Conservation (phyloP, 1,139 yeast species). For the Debaryomyces sp. region DNA sequence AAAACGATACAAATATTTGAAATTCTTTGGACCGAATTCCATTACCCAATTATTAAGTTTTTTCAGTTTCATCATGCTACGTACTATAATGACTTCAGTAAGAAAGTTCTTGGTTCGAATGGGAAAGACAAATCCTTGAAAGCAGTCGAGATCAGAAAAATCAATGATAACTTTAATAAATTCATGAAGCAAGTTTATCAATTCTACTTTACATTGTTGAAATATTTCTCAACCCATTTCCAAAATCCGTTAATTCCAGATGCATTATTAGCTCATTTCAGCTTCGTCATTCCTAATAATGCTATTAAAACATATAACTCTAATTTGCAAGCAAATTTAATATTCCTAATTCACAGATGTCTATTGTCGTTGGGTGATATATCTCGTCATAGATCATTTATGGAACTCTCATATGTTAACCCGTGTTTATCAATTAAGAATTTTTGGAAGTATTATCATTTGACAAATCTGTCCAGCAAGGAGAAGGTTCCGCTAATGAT, state of each 20-base stretch:
- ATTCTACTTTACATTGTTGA: constrained; percentile 47
- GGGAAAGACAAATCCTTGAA: constrained; percentile 18
- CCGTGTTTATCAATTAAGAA: constrained; percentile 38
- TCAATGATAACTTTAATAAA: constrained; percentile 54
- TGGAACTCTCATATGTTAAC: constrained; percentile 43
- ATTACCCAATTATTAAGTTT: constrained; percentile 63
- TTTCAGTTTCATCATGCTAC: constrained; percentile 46
- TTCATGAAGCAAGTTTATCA: constrained; percentile 46
- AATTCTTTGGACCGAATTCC: constrained; percentile 60
- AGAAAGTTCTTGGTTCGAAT: constrained; percentile 14
- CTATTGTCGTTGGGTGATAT: constrained; percentile 61
- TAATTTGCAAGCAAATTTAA: constrained; percentile 41
- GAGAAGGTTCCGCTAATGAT: constrained; percentile 24
- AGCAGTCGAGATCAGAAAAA: constrained; percentile 59
- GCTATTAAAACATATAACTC: constrained; percentile 19
- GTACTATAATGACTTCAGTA: constrained; percentile 20
- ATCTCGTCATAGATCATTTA: constrained; percentile 55
- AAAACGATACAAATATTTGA: constrained; percentile 44
- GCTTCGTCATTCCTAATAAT: constrained; percentile 18
- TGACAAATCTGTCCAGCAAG: constrained; percentile 25
- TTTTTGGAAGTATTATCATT: constrained; percentile 33
- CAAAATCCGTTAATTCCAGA: constrained; percentile 37
- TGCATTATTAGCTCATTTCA: constrained; percentile 27
- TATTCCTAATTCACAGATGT: constrained; percentile 56
- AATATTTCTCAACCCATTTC: constrained; percentile 39